Conservation (phyloP, 441 rosid genomes). For the Pelargonium australe region DNA sequence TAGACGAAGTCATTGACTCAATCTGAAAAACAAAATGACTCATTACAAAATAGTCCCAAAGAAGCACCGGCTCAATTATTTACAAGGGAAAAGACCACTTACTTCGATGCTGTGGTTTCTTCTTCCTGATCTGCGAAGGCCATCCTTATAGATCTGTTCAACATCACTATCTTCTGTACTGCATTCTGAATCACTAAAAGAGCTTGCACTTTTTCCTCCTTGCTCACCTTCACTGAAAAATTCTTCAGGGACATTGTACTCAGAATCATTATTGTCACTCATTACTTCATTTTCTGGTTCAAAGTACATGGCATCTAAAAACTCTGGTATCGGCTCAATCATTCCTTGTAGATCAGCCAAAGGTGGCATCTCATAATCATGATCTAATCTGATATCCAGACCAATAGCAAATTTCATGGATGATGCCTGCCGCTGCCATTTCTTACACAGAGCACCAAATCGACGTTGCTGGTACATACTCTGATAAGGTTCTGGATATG, state of each 20-base stretch:
- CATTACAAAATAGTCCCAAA: slow-evolving; percentile 21
- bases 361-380: slow-evolving; percentile 68
- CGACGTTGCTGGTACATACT: slow-evolving; percentile 67
- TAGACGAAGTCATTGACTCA: slow-evolving; percentile 38
- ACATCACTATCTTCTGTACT: slow-evolving; percentile 53
- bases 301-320: slow-evolving; percentile 65
- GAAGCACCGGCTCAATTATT: slow-evolving; percentile 13
- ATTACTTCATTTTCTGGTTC: slow-evolving; percentile 65
- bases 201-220: slow-evolving; percentile 41
- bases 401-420: slow-evolving; percentile 52
- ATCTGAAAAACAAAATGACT: slow-evolving; percentile 37
- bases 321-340: slow-evolving; percentile 67
- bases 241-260: slow-evolving; percentile 57
- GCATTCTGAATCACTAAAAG: slow-evolving; percentile 53
- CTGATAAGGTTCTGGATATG: slow-evolving; percentile 80
- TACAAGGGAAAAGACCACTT: slow-evolving; percentile 28
- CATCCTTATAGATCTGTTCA: slow-evolving; percentile 35
- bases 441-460: slow-evolving; percentile 67
- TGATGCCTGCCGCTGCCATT: slow-evolving; percentile 69
- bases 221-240: slow-evolving; percentile 52
- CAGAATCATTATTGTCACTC: slow-evolving; percentile 65
- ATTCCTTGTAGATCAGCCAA: slow-evolving; percentile 66
- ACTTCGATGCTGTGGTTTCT: slow-evolving; percentile 42
- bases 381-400: slow-evolving; percentile 61
- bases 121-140: slow-evolving; percentile 49